Evolutionary conservation across 768 basidiomycete genomes (phyloP), one percentile per base, ranked within the genome.

Genomic region (Tremella fuciformis): DNA sequence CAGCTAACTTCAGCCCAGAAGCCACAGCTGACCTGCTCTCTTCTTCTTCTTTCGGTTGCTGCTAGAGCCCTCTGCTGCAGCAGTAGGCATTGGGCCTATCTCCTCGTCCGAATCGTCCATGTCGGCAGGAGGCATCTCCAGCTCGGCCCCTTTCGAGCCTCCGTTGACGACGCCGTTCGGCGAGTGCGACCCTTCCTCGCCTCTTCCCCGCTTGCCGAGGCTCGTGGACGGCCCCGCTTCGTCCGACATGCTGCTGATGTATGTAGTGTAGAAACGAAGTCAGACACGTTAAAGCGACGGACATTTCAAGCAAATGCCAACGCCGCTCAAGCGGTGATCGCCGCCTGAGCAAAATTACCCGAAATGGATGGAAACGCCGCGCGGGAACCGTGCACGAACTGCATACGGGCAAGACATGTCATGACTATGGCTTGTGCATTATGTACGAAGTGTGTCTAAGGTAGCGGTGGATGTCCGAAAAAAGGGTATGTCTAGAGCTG

Each of bases 71-170:
- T 57, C 71, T 4, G 58, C 65, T 34, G 51, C 54, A 21, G 60
- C 67, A 18, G 66, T 55, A 38, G 64, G 73, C 69, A 73, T 74
- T 21, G 75, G 75, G 40, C 70, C 63, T 25, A 75, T 71, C 59
- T 72, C 73, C 37, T 69, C 75, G 53, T 71, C 73, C 53, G 60
- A 70, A 53, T 69, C 73, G 53, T 67, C 73, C 54, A 63, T 53
- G 13, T 69, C 71, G 0, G 65, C 65, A 40, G 65, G 49, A 15
- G 71, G 71, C 71, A 73, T 73, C 47, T 70, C 72, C n/a, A 67
- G 66, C 25, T 58, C 64, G n/a, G 42, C 66, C 40, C 34, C 50
- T 3, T 54, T 41, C 9, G 54, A 52, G n/a, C 62, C 38, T 13
- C 42, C 24, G 18, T 53, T 26, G 11, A 21, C 53, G 4, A n/a